Conservation (phyloP, 2,329 filamentous ascomycete species). For the Pseudogymnoascus sp. region DNA sequence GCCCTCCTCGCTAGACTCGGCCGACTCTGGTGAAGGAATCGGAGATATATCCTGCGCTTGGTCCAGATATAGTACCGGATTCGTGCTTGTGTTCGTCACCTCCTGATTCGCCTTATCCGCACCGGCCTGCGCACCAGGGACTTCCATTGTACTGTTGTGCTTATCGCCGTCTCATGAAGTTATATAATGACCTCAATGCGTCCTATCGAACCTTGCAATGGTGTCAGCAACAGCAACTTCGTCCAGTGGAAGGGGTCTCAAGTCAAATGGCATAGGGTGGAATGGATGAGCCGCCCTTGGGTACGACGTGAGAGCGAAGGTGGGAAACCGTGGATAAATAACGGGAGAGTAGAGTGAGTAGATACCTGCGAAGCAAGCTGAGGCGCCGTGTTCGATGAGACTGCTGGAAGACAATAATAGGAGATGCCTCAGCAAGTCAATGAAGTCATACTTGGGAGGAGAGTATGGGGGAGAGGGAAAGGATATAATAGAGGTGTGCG, state of each 20-base stretch:
- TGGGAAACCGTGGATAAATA: background rate
- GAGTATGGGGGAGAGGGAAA: background rate
- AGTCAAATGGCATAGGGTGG: background rate
- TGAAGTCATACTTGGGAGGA: background rate
- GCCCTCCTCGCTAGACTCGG: slow-evolving; percentile 20
- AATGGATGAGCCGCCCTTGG: background rate
- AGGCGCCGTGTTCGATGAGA: background rate
- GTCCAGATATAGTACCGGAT: slow-evolving; percentile 21
- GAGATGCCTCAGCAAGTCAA: background rate
- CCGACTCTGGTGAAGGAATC: slow-evolving; percentile 12
- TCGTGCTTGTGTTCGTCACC: slow-evolving; percentile 23
- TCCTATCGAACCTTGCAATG: background rate
- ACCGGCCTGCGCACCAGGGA: background rate
- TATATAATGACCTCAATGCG: background rate
- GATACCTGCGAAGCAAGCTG: slow-evolving; percentile 6
- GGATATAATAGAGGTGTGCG: background rate
- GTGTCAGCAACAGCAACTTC: background rate
- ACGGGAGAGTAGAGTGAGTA: background rate
- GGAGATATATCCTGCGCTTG: slow-evolving; percentile 21
- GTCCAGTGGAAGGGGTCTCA: background rate
- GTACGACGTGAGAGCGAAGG: background rate
- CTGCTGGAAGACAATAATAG: background rate
- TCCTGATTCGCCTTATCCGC: background rate
- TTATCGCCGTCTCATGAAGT: background rate
- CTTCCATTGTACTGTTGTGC: background rate